These are phyloP conservation scores for Ceratocystis huliohia DNA, from an alignment of 2,329 filamentous ascomycete species.

Conservation along the genomic window DNA sequence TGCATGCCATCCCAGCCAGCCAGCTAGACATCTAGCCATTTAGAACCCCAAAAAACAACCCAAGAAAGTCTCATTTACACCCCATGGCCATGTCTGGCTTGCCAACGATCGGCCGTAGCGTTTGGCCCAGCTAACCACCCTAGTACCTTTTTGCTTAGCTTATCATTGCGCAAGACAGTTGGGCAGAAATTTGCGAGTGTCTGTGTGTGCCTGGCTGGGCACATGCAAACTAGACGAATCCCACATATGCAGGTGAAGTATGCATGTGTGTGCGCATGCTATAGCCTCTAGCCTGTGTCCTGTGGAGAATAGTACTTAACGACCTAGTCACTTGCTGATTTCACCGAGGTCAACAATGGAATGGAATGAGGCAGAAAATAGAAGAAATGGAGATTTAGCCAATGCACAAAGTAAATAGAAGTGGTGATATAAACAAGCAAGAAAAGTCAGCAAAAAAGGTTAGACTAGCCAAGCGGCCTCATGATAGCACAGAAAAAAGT, in stretches of 20 bases:
- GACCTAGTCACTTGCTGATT: background rate
- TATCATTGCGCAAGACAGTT: background rate
- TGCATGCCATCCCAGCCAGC: background rate
- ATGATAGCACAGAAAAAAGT: background rate
- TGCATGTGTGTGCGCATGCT: background rate
- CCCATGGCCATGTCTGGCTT: no score
- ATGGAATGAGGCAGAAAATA: background rate
- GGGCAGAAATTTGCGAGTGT: conserved; percentile 3
- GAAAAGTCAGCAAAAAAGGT: background rate
- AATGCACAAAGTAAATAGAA: background rate
- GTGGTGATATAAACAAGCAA: conserved; percentile 6
- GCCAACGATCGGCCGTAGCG: no score
- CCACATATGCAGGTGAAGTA: background rate
- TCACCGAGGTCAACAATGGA: no score
- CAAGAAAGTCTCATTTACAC: no score
- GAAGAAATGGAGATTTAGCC: background rate
- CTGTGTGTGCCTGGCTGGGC: background rate
- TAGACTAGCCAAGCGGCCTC: background rate
- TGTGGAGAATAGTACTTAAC: background rate
- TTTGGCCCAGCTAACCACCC: background rate
- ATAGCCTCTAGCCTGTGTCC: background rate
- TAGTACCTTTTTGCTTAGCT: background rate
- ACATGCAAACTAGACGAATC: background rate
- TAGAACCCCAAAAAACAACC: no score
- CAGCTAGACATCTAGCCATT: no score